phyloP scores from a whole-genome alignment of 805 yeast species.

The Kodamaea kakaduensis region DNA sequence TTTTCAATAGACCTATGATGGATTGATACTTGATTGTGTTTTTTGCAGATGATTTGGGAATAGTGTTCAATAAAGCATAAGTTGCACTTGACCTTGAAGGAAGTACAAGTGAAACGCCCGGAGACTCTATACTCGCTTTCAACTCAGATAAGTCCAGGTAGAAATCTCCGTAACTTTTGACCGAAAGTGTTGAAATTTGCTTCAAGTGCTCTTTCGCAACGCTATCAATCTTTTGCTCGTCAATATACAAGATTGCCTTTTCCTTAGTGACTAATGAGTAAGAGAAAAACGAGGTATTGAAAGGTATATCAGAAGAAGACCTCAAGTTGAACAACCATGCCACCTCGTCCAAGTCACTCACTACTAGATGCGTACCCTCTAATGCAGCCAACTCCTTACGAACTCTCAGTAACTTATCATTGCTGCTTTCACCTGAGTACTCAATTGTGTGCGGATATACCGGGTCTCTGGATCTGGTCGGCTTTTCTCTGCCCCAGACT shows the following conservation, averaged over 20 bases:
- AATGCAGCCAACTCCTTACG: constrained; percentile 27
- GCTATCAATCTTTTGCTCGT: constrained; percentile 40
- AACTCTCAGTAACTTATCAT: constrained; percentile 26
- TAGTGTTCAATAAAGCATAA: constrained; percentile 26
- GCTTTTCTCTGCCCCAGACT: constrained; percentile 37
- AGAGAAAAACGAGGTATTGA: constrained; percentile 82
- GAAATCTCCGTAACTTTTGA: constrained; percentile 53
- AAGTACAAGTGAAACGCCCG: constrained; percentile 22
- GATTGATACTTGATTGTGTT: constrained; percentile 25
- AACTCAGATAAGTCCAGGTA: constrained; percentile 50
- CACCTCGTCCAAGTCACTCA: constrained; percentile 79
- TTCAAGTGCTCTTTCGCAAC: constrained; percentile 25
- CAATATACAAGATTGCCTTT: constrained; percentile 50
- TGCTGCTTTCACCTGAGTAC: constrained; percentile 33
- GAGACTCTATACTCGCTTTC: constrained; percentile 16
- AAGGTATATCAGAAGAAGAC: constrained; percentile 70
- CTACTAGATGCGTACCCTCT: constrained; percentile 39
- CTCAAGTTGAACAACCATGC: constrained; percentile 90
- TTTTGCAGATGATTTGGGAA: constrained; percentile 30
- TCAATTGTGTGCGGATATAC: constrained; percentile 27
- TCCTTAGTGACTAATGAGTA: constrained; percentile 41
- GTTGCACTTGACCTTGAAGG: constrained; percentile 30
- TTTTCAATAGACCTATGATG: constrained; percentile 50
- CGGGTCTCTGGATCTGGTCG: constrained; percentile 31
- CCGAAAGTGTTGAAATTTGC: constrained; percentile 24